Evolutionary conservation across 345 rosid genomes (phyloP).

Genomic region (Viola odorata): DNA sequence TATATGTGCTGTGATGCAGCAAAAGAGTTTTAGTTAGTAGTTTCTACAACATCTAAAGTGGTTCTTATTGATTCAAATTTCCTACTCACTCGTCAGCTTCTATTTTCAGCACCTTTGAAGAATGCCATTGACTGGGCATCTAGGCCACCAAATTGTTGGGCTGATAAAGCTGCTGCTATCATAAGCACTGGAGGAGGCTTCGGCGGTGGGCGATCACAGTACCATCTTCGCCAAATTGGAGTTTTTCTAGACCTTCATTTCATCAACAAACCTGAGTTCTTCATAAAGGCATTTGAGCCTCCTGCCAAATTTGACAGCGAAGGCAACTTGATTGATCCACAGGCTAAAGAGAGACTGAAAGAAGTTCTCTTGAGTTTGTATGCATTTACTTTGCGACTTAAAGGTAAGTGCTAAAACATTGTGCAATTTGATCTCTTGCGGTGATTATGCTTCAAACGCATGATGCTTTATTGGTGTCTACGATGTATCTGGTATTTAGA

Average conservation of each 20-base stretch:
- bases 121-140: constrained; percentile 95
- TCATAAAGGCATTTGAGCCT: constrained; percentile 58
- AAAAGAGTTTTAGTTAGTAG: too few species aligned
- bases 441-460: background rate
- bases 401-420: constrained; percentile 18
- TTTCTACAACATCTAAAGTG: too few species aligned
- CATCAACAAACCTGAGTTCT: constrained; percentile 81
- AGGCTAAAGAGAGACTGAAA: constrained; percentile 40
- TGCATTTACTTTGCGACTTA: constrained; percentile 49
- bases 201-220: constrained; percentile 61
- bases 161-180: constrained; percentile 78
- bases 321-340: constrained; percentile 60
- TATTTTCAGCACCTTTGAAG: constrained; percentile 61
- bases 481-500: background rate
- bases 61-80: too few species aligned
- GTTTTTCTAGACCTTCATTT: constrained; percentile 79
- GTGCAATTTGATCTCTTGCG: background rate
- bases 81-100: background rate
- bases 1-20: too few species aligned
- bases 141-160: constrained; percentile 76
- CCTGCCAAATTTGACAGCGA: constrained; percentile 71
- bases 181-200: constrained; percentile 58
- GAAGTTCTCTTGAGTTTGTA: constrained; percentile 55
- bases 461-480: background rate
- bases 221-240: constrained; percentile 83